Evolutionary conservation across 108 stramenopile genomes (phyloP).

Genomic region (Cyclostephanos tholiformis): DNA sequence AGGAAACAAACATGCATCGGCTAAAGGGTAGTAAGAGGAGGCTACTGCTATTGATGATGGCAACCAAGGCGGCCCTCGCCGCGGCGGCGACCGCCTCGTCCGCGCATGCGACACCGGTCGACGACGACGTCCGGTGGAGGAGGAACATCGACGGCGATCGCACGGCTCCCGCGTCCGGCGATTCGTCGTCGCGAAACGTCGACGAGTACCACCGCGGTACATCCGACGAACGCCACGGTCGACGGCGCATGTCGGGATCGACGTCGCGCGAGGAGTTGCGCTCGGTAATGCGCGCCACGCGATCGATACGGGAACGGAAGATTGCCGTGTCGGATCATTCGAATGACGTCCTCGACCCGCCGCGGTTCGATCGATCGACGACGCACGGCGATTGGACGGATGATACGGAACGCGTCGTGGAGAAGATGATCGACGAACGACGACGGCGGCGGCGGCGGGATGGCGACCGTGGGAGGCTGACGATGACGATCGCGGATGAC

Average conservation of each 20-base stretch:
- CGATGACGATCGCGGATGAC: background rate
- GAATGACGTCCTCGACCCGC: slow-evolving; percentile 5
- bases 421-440: background rate
- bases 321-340: slow-evolving; percentile 7
- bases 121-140: too few species aligned
- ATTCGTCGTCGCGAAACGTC: too few species aligned
- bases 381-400: background rate
- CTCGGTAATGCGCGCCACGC: background rate
- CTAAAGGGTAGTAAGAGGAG: background rate
- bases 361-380: background rate
- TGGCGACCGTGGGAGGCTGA: background rate
- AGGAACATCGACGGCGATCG: too few species aligned
- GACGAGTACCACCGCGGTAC: too few species aligned
- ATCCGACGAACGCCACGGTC: too few species aligned
- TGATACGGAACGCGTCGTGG: background rate
- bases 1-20: background rate
- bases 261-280: slow-evolving; percentile 6
- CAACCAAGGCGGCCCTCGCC: slow-evolving; percentile 3
- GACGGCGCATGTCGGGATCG: background rate
- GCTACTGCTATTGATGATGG: background rate
- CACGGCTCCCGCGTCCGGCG: too few species aligned
- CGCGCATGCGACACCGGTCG: background rate
- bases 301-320: background rate
- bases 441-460: background rate
- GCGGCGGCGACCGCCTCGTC: background rate